Percentiles rank a stretch among this genome's conserved stretches.
These are phyloP conservation scores for Manihot esculenta DNA, from an alignment of 441 rosid species.

Conservation along the genomic window DNA sequence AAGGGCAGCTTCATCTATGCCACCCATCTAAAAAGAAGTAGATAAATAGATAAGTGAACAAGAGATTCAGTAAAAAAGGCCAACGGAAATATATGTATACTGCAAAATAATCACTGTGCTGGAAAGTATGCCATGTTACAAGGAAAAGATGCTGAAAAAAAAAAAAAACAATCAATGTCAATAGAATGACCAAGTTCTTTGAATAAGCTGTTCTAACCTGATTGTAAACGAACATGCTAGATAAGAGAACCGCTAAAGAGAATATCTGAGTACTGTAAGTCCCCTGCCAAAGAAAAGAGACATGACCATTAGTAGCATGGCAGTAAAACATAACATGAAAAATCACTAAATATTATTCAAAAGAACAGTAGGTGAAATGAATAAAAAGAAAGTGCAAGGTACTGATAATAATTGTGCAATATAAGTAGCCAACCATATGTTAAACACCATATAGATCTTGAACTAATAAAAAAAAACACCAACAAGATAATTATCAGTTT, in stretches of 20 bases:
- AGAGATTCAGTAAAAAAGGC: background rate
- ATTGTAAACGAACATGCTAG: constrained; percentile 96
- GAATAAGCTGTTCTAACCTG: constrained; percentile 53
- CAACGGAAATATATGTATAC: too few relatives aligned
- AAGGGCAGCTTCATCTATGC: constrained; percentile 95
- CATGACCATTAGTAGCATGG: constrained; percentile 1
- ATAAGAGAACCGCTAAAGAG: constrained; percentile 91
- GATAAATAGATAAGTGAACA: constrained; percentile 14
- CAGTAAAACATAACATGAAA: background rate
- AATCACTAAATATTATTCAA: background rate
- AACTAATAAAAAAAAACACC: background rate
- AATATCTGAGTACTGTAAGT: constrained; percentile 99
- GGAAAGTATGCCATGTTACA: background rate
- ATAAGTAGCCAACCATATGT: background rate
- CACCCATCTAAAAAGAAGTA: constrained; percentile 71
- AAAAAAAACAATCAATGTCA: background rate
- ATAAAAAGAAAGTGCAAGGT: background rate
- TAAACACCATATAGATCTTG: background rate
- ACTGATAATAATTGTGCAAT: background rate
- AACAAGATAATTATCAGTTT: background rate
- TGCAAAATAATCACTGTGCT: too few relatives aligned
- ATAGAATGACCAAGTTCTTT: constrained; percentile 2
- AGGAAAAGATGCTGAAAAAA: background rate
- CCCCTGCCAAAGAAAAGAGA: constrained; percentile 51
- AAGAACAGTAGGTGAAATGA: background rate